A percentile compares a stretch with the other conserved stretches of the same genome.
These are phyloP conservation scores for Pelargonium cotyledonis DNA, from an alignment of 441 rosid species.

Conservation along the genomic window DNA sequence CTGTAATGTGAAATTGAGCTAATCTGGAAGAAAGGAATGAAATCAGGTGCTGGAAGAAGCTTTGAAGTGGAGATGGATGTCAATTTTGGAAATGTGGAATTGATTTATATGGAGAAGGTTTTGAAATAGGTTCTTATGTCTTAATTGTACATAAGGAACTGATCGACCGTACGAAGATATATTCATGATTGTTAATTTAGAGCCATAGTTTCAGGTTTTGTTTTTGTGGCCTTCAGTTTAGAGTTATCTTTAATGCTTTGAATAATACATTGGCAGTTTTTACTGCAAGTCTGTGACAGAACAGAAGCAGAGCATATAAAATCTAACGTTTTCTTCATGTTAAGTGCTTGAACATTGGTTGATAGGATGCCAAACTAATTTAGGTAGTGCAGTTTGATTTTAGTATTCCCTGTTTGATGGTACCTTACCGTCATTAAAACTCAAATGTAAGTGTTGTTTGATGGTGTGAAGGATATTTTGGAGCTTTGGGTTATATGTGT, in stretches of 20 bases:
- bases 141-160: not conserved
- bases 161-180: not conserved
- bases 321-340: not conserved
- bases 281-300: not conserved
- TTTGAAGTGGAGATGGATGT: not conserved
- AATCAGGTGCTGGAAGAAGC: not conserved
- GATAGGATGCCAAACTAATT: not conserved
- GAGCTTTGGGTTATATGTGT: not conserved
- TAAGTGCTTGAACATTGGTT: not conserved
- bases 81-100: not conserved
- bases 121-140: not conserved
- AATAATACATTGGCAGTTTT: not conserved
- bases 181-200: not conserved
- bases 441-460: not conserved
- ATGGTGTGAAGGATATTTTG: not conserved
- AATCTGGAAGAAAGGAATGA: not conserved
- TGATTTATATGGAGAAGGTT: not conserved
- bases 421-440: not conserved
- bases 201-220: not conserved
- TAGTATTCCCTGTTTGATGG: not conserved
- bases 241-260: not conserved
- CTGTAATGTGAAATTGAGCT: not conserved
- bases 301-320: not conserved
- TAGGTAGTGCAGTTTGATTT: not conserved
- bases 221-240: not conserved